Percentiles rank a stretch among this genome's conserved stretches.
These are phyloP conservation scores for Colletotrichum lupini DNA, from an alignment of 2,329 filamentous ascomycete genomes.

Conservation along the genomic window DNA sequence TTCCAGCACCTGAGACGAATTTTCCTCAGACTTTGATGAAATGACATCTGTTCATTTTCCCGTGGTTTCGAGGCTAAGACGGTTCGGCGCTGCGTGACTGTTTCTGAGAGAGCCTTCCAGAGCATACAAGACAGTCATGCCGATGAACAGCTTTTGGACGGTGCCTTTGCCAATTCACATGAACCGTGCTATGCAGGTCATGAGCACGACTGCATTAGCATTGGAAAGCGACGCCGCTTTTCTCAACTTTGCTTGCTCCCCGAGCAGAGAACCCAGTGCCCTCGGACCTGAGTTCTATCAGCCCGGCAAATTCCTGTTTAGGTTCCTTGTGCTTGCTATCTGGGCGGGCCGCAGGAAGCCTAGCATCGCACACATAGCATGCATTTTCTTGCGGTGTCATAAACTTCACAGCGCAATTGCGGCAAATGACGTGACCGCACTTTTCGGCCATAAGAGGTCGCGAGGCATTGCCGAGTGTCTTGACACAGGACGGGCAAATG, in stretches of 20 bases:
- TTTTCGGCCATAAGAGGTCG: constrained; percentile 86
- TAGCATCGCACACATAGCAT: constrained; percentile 90
- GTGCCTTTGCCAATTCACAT: background rate
- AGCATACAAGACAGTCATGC: background rate
- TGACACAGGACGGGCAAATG: constrained; percentile 87
- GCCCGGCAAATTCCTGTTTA: constrained; percentile 73
- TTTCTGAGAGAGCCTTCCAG: background rate
- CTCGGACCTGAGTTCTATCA: constrained; percentile 85
- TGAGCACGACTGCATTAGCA: constrained; percentile 60
- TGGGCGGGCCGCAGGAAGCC: constrained; percentile 68
- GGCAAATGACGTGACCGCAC: constrained; percentile 92
- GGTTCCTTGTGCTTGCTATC: constrained; percentile 52
- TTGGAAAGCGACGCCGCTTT: constrained; percentile 82
- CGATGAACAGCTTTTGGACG: background rate
- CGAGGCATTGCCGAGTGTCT: constrained; percentile 82
- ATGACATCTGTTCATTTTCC: background rate
- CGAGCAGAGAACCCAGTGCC: constrained; percentile 93
- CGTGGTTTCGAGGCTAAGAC: background rate
- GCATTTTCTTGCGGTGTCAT: constrained; percentile 67
- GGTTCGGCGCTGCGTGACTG: background rate
- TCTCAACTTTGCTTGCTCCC: constrained; percentile 86
- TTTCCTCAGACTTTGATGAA: constrained; percentile 8
- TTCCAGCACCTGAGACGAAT: constrained; percentile 34
- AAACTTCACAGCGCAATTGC: constrained; percentile 85
- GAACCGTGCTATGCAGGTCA: background rate